Evolutionary conservation across 345 rosid species (phyloP).

Genomic region (Brassica rapa): DNA sequence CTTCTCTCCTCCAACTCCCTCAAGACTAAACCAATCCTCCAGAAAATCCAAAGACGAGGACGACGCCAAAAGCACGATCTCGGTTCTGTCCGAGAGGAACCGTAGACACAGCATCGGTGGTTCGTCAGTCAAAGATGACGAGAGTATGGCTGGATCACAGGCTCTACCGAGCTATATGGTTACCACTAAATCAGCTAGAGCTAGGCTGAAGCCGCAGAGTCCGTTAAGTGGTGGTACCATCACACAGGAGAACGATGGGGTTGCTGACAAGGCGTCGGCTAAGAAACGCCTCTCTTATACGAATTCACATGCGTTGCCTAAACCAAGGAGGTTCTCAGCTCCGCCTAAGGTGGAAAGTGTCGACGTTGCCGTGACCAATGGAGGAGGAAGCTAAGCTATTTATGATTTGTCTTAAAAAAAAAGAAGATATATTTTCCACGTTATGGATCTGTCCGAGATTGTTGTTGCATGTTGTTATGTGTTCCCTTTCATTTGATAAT

Average conservation of each 20-base stretch:
- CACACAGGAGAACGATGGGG: conserved; percentile 49
- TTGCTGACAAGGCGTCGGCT: conserved; percentile 29
- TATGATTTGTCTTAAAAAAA: background rate
- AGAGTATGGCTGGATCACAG: conserved; percentile 66
- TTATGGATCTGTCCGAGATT: conserved; percentile 21
- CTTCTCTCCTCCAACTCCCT: conserved; percentile 64
- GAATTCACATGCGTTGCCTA: conserved; percentile 61
- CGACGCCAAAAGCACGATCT: conserved; percentile 67
- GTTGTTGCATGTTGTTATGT: background rate
- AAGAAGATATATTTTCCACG: conserved; percentile 17
- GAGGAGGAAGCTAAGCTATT: conserved; percentile 42
- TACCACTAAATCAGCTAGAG: conserved; percentile 83
- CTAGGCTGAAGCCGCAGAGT: conserved; percentile 68
- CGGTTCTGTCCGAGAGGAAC: conserved; percentile 57
- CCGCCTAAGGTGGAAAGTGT: conserved; percentile 68
- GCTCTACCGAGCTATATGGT: conserved; percentile 87
- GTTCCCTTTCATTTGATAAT: conserved; percentile 15
- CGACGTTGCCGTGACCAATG: conserved; percentile 47
- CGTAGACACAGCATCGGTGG: conserved; percentile 80
- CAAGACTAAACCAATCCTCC: conserved; percentile 49
- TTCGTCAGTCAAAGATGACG: conserved; percentile 64
- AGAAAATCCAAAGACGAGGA: conserved; percentile 66
- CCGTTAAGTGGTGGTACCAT: conserved; percentile 45
- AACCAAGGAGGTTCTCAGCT: conserved; percentile 68
- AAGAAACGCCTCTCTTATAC: conserved; percentile 88